Evolutionary conservation across 169 alveolate genomes (phyloP).

Genomic region (Plasmodium gonderi): DNA sequence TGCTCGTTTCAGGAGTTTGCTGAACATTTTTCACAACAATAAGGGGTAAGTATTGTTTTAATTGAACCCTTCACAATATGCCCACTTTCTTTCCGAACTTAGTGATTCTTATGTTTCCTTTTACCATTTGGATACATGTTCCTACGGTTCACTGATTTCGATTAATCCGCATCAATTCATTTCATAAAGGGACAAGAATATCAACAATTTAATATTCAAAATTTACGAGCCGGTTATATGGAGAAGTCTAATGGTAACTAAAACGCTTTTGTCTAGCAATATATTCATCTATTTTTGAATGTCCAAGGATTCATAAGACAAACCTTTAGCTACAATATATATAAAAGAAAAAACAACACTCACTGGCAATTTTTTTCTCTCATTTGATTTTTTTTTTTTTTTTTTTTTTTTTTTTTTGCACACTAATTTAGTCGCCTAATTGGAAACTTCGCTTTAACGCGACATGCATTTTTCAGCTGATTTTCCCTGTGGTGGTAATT

Average conservation of each 20-base stretch:
- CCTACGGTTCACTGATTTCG: neutral
- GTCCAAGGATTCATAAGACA: neutral
- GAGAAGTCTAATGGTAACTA: conserved; percentile 67
- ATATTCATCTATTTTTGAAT: neutral
- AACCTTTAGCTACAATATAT: neutral
- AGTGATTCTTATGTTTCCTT: neutral
- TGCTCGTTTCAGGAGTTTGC: conserved; percentile 49
- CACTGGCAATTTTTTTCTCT: neutral
- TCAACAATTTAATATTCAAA: conserved; percentile 50
- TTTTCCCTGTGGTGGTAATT: conserved; percentile 67
- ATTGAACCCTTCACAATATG: too few species aligned
- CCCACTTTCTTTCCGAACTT: too few species aligned
- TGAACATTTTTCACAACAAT: conserved; percentile 41
- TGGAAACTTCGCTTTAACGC: conserved; percentile 75
- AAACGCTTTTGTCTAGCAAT: neutral
- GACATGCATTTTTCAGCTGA: conserved; percentile 49
- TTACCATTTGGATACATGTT: neutral
- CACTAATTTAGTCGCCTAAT: conserved; percentile 42
- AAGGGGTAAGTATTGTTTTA: too few species aligned
- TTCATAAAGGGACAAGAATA: conserved; percentile 25
- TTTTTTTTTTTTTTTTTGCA: neutral
- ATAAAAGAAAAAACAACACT: neutral
- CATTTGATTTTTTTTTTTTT: too few species aligned
- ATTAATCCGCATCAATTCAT: neutral
- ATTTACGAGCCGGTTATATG: conserved; percentile 70